Conservation (phyloP, 208 protist genomes). For the Angomonas deanei region DNA sequence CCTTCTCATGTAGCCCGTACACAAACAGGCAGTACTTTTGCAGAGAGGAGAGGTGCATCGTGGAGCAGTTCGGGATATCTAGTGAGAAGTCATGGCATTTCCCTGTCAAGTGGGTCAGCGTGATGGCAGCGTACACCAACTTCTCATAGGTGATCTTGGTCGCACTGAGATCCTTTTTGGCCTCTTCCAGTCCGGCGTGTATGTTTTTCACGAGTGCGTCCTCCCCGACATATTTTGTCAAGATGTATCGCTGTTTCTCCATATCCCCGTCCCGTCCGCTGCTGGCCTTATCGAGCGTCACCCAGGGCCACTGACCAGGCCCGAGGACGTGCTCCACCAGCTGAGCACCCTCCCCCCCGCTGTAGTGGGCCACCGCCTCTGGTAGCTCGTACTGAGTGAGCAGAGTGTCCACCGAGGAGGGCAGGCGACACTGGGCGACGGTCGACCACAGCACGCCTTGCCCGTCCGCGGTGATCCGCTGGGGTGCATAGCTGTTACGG, state of each 20-base stretch:
- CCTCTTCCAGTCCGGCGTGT: not conserved
- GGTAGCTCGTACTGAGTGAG: not conserved
- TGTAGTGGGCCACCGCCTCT: conserved; percentile 1
- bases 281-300: not conserved
- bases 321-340: conserved; percentile 5
- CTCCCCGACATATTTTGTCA: no score
- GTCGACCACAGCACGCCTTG: conserved; percentile 4
- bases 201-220: not conserved
- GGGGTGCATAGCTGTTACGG: not conserved
- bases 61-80: not conserved
- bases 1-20: no score
- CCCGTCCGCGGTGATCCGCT: conserved; percentile 1
- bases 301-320: not conserved
- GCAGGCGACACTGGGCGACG: not conserved
- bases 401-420: not conserved
- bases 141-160: not conserved
- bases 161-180: not conserved
- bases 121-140: not conserved
- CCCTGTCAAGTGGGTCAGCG: not conserved
- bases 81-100: conserved; percentile 4
- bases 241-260: not conserved
- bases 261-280: not conserved
- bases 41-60: not conserved
- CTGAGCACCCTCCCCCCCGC: not conserved
- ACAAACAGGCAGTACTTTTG: conserved; percentile 3